These are phyloP conservation scores for Oxytropis ochrocephala DNA, from an alignment of 306 rosid genomes.

Conservation along the genomic window DNA sequence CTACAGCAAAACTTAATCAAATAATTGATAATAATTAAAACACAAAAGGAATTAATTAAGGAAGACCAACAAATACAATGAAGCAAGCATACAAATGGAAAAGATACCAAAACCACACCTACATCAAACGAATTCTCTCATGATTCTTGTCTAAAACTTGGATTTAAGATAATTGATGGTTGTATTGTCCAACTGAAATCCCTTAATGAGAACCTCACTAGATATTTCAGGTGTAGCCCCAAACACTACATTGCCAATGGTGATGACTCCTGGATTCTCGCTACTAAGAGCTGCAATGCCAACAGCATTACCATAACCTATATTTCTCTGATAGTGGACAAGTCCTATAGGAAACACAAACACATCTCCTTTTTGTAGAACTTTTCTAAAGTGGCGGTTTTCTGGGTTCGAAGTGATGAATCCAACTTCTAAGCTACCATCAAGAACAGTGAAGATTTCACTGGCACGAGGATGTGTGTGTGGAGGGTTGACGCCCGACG, in stretches of 20 bases:
- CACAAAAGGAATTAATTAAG: background rate
- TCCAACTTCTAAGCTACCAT: conserved; percentile 33
- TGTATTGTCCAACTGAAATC: conserved; percentile 16
- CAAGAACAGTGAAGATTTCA: conserved; percentile 25
- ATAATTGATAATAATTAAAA: background rate
- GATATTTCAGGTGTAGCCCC: conserved; percentile 26
- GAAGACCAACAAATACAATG: background rate
- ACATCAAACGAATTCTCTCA: background rate
- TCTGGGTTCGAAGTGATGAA: conserved; percentile 39
- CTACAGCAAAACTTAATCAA: background rate
- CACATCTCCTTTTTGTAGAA: conserved; percentile 33
- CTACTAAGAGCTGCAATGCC: conserved; percentile 36
- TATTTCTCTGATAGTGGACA: conserved; percentile 33
- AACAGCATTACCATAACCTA: conserved; percentile 18
- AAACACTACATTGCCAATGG: conserved; percentile 30
- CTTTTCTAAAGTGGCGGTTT: conserved; percentile 14
- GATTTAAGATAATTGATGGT: conserved; percentile 6
- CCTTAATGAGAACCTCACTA: conserved; percentile 13
- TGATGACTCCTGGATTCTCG: conserved; percentile 30
- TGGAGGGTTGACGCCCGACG: conserved; percentile 41
- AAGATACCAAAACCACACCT: background rate
- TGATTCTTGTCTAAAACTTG: conserved; percentile 17
- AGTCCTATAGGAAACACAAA: conserved; percentile 38
- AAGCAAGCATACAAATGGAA: conserved; percentile 1
- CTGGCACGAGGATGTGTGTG: conserved; percentile 39